Evolutionary conservation across 306 rosid genomes (phyloP).

Genomic region (Vigna trinervia): DNA sequence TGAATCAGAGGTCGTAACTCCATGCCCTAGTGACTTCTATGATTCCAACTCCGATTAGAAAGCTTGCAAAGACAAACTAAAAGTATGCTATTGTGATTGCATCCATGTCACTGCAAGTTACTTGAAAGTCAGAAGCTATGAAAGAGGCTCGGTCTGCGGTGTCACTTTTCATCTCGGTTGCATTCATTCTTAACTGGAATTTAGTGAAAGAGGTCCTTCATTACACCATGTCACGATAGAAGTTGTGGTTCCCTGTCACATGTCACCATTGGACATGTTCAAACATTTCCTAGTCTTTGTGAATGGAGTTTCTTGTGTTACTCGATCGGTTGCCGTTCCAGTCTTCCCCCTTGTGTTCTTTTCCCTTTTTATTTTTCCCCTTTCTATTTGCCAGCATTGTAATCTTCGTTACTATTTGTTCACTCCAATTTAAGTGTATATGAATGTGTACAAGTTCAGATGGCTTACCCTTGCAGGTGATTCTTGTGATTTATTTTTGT

Average conservation of each 20-base stretch:
- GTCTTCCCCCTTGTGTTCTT: slow-evolving; percentile 23
- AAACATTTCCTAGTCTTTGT: slow-evolving; percentile 45
- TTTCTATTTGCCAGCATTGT: slow-evolving; percentile 40
- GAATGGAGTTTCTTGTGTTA: slow-evolving; percentile 50
- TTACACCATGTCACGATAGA: slow-evolving; percentile 27
- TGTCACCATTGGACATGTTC: slow-evolving; percentile 45
- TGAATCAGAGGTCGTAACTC: slow-evolving; percentile 96
- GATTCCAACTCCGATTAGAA: slow-evolving; percentile 83
- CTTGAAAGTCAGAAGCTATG: slow-evolving; percentile 41
- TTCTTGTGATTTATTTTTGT: slow-evolving; percentile 61
- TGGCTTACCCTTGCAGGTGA: slow-evolving; percentile 47
- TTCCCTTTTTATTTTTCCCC: background rate
- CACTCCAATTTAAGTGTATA: slow-evolving; percentile 64
- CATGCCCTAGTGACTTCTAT: slow-evolving; percentile 95
- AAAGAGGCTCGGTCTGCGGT: slow-evolving; percentile 44
- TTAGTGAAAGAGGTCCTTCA: slow-evolving; percentile 44
- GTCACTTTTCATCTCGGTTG: slow-evolving; percentile 43
- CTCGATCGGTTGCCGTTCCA: slow-evolving; percentile 26
- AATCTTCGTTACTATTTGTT: slow-evolving; percentile 55
- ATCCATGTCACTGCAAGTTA: slow-evolving; percentile 39
- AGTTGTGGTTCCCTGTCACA: slow-evolving; percentile 40
- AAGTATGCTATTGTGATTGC: slow-evolving; percentile 40
- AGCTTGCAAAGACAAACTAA: slow-evolving; percentile 32
- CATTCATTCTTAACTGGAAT: slow-evolving; percentile 55
- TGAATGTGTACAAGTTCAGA: slow-evolving; percentile 63